Evolutionary conservation across 179 eudicot species (phyloP), one percentile per base, ranked within the genome.

Genomic region (Silene noctiflora): DNA sequence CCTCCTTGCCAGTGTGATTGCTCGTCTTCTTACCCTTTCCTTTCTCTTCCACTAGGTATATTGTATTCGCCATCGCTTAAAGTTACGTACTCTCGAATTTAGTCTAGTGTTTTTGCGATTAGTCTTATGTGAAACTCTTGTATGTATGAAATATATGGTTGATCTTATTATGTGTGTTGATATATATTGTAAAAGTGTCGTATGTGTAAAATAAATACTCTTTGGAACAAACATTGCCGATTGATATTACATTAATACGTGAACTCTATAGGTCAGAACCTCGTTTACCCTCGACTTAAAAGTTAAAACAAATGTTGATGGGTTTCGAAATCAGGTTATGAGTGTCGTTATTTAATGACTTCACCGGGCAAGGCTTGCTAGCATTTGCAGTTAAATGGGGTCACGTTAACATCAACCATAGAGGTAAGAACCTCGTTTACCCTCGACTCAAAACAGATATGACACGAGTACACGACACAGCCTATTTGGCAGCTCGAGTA

Each of bases 1-100:
- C 77, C 84, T 76, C 81, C 86, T 78, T 85, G 88, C 53, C 65
- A 76, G 19, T 85, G 88, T 58, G 86, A 85, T 77, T 85, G 88
- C 62, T 85, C 84, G 17, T 76, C 88, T 16, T 78, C 88, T 65
- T 81, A 72, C 81, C 88, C 88, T 46, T 78, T 83, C n/a, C 76
- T 83, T 61, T 78, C 88, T 51, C 83, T 85, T 6, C 86, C 86
- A 22, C 81, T 78, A 83, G 88, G 88, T 85, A 69, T 14, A 7
- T 64, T 16, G 2, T 19, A 13, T 11, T 16, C 24, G 13, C 39
- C 46, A 25, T 64, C 70, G 48, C 9, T 6, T 53, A 3, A 61
- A 31, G 53, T 35, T 33, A 17, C n/a, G 2, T 17, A 48, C 29
- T 24, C 12, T 14, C 16, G 16, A 8, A 12, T 69, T 60, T 44